These are phyloP conservation scores for Conticribra weissflogii DNA, from an alignment of 108 stramenopile genomes.

Conservation along the genomic window DNA sequence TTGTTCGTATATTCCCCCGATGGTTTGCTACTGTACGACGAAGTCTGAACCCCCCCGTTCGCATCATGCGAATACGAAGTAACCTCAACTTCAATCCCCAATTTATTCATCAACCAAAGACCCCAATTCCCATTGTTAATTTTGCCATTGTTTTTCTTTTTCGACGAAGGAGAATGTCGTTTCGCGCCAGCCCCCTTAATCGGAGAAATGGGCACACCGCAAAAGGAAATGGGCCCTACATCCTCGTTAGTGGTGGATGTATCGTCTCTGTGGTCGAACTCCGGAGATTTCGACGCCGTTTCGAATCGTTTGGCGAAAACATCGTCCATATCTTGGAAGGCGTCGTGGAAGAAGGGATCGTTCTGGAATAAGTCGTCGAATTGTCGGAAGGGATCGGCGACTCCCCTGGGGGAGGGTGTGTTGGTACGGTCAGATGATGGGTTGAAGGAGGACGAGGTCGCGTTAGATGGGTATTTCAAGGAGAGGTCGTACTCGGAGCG, in stretches of 20 bases:
- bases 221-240: slow-evolving; percentile 4
- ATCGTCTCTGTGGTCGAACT: slow-evolving; percentile 11
- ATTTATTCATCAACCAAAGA: slow-evolving; percentile 59
- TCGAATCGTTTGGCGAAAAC: slow-evolving; percentile 59
- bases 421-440: slow-evolving; percentile 1
- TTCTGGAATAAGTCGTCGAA: slow-evolving; percentile 73
- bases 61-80: slow-evolving; percentile 33
- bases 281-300: too few relatives aligned
- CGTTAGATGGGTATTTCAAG: slow-evolving; percentile 36
- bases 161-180: too few relatives aligned
- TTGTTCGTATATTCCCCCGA: slow-evolving; percentile 40
- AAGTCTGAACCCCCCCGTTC: slow-evolving; percentile 44
- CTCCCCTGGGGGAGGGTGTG: neutral
- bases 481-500: slow-evolving; percentile 54
- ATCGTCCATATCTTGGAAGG: slow-evolving; percentile 70
- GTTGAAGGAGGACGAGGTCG: slow-evolving; percentile 23
- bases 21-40: slow-evolving; percentile 32
- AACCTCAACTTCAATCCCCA: slow-evolving; percentile 57
- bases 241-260: slow-evolving; percentile 1
- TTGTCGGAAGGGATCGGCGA: slow-evolving; percentile 58
- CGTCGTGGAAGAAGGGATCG: slow-evolving; percentile 78
- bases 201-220: too few relatives aligned
- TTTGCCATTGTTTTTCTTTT: slow-evolving; percentile 9
- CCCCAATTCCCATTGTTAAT: slow-evolving; percentile 39
- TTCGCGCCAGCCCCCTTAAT: too few relatives aligned